Percentiles rank a stretch among this genome's conserved stretches.
These are phyloP conservation scores for Erysimum cheiri DNA, from an alignment of 441 rosid species.

Conservation along the genomic window DNA sequence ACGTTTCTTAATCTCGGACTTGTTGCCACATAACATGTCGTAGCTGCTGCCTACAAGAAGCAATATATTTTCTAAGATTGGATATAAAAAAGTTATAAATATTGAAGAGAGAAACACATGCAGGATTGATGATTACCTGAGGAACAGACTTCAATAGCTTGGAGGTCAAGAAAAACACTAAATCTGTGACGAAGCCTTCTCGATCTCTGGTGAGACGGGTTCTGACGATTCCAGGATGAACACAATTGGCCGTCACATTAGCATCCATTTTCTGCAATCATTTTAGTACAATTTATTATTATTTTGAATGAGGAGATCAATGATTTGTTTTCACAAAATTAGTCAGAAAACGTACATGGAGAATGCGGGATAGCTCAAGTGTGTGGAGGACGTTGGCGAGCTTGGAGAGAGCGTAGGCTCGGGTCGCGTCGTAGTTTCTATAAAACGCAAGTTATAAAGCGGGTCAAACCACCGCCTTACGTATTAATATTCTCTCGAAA, in stretches of 20 bases:
- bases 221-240: slow-evolving; percentile 91
- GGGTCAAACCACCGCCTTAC: not conserved
- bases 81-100: too few species aligned
- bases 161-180: slow-evolving; percentile 81
- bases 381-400: slow-evolving; percentile 90
- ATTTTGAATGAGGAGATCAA: not conserved
- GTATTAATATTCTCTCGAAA: not conserved
- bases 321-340: not conserved
- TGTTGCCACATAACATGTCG: slow-evolving; percentile 80
- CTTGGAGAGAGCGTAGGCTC: slow-evolving; percentile 95
- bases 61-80: too few species aligned
- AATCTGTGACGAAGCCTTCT: slow-evolving; percentile 82
- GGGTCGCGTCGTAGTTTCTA: slow-evolving; percentile 77
- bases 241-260: slow-evolving; percentile 84
- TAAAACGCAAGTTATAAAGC: slow-evolving; percentile 13
- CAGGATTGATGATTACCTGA: slow-evolving; percentile 54
- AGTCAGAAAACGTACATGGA: slow-evolving; percentile 51
- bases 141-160: slow-evolving; percentile 88
- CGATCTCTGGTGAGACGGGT: slow-evolving; percentile 91
- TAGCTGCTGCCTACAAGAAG: slow-evolving; percentile 71
- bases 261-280: slow-evolving; percentile 69
- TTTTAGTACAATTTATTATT: not conserved
- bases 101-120: not conserved
- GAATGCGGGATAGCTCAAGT: slow-evolving; percentile 70
- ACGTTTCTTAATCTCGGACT: slow-evolving; percentile 57